These are phyloP conservation scores for Aspergillus chevalieri DNA, from an alignment of 2,329 filamentous ascomycete genomes.

Conservation along the genomic window DNA sequence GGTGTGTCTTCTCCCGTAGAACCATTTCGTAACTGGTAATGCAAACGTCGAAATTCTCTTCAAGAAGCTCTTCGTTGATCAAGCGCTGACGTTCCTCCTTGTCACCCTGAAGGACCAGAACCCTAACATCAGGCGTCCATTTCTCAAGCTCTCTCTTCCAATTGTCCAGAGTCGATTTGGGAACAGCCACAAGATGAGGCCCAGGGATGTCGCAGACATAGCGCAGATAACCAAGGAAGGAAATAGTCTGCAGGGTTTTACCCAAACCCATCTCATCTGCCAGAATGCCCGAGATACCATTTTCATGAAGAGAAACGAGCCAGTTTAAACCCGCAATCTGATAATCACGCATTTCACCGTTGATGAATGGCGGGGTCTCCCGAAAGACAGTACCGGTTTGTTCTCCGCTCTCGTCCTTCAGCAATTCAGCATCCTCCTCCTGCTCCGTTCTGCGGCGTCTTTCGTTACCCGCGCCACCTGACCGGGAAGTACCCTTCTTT, in stretches of 20 bases:
- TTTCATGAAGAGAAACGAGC: slow-evolving; percentile 95
- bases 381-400: slow-evolving; percentile 85
- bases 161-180: slow-evolving; percentile 96
- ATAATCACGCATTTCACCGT: slow-evolving; percentile 91
- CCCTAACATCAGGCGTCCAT: slow-evolving; percentile 95
- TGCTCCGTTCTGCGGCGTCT: slow-evolving; percentile 86
- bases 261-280: slow-evolving; percentile 98
- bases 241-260: slow-evolving; percentile 95
- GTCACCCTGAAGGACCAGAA: slow-evolving; percentile 85
- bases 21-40: slow-evolving; percentile 99
- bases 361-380: slow-evolving; percentile 84
- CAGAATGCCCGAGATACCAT: slow-evolving; percentile 95
- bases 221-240: slow-evolving; percentile 89
- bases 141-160: slow-evolving; percentile 91
- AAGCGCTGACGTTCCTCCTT: slow-evolving; percentile 87
- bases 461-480: slow-evolving; percentile 75
- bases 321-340: slow-evolving; percentile 94
- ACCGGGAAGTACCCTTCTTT: slow-evolving; percentile 70
- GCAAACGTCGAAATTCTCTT: slow-evolving; percentile 95
- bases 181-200: slow-evolving; percentile 84
- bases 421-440: slow-evolving; percentile 88
- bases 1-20: slow-evolving; percentile 81
- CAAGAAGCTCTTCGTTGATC: slow-evolving; percentile 84
- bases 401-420: slow-evolving; percentile 78
- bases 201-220: slow-evolving; percentile 85